phyloP scores from a whole-genome alignment of 768 basidiomycete genomes.

The Hemileccinum impolitum region DNA sequence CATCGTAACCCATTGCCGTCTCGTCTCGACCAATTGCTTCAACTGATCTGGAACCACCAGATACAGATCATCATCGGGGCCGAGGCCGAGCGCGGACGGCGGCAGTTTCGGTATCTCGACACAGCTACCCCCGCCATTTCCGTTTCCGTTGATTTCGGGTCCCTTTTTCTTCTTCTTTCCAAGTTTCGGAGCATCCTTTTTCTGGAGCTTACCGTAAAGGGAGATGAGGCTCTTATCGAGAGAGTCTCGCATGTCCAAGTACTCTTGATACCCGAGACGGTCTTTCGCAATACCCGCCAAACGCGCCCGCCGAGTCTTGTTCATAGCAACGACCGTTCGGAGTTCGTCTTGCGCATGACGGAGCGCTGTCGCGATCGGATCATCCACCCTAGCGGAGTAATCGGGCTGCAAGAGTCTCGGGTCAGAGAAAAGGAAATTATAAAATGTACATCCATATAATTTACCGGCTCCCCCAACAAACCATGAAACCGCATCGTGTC shows the following conservation, averaged over 20 bases:
- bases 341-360: constrained; percentile 86
- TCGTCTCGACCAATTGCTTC: constrained; percentile 66
- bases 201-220: constrained; percentile 76
- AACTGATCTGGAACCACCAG: constrained; percentile 67
- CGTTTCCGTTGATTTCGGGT: constrained; percentile 33
- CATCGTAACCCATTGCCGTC: constrained; percentile 73
- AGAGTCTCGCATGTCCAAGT: constrained; percentile 76
- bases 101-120: constrained; percentile 51
- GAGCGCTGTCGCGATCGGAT: constrained; percentile 88
- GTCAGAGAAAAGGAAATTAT: too few relatives aligned
- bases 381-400: constrained; percentile 78
- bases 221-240: constrained; percentile 81
- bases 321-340: constrained; percentile 69
- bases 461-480: constrained; percentile 63
- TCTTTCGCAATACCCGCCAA: constrained; percentile 77
- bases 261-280: constrained; percentile 89
- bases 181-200: constrained; percentile 72
- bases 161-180: constrained; percentile 75
- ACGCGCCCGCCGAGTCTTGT: constrained; percentile 77
- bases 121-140: constrained; percentile 29
- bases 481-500: constrained; percentile 79
- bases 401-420: constrained; percentile 51
- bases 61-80: constrained; percentile 61
- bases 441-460: constrained; percentile 33
- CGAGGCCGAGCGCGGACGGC: constrained; percentile 69